phyloP scores from a whole-genome alignment of 106 monocot species.

The Cymbidium sinense region DNA sequence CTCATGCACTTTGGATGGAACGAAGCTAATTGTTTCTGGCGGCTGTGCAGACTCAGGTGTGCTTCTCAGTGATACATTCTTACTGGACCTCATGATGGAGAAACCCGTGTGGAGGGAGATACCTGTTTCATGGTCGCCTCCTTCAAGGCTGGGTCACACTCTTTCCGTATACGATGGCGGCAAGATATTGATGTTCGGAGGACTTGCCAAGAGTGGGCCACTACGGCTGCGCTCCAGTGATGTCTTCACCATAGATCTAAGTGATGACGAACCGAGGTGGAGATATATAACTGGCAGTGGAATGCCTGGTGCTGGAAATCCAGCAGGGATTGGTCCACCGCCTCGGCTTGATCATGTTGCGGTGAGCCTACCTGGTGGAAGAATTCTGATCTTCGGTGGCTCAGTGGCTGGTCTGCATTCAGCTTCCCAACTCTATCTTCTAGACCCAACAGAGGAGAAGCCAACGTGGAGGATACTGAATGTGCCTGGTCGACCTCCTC shows the following conservation, averaged over 20 bases:
- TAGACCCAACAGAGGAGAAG: constrained; percentile 88
- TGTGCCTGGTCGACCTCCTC: constrained; percentile 79
- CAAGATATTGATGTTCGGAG: constrained; percentile 95
- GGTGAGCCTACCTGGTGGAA: constrained; percentile 70
- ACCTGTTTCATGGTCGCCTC: constrained; percentile 81
- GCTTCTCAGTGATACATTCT: constrained; percentile 82
- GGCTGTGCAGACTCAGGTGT: constrained; percentile 97
- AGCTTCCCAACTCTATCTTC: constrained; percentile 85
- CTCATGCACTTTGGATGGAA: constrained; percentile 89
- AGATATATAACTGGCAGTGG: constrained; percentile 81
- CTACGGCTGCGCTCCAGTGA: constrained; percentile 79
- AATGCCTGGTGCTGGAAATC: constrained; percentile 95
- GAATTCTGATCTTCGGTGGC: constrained; percentile 92
- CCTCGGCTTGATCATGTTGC: constrained; percentile 96
- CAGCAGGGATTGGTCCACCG: constrained; percentile 72
- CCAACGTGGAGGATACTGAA: constrained; percentile 90
- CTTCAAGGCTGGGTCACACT: constrained; percentile 87
- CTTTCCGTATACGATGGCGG: constrained; percentile 73
- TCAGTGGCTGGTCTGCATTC: constrained; percentile 94
- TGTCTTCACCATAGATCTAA: constrained; percentile 85
- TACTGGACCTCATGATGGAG: constrained; percentile 87
- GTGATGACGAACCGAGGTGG: constrained; percentile 79
- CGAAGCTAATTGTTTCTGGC: constrained; percentile 87
- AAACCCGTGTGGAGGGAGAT: constrained; percentile 89
- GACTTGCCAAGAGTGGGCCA: constrained; percentile 91